Evolutionary conservation across 352 stramenopile genomes (phyloP), one percentile per base, ranked within the genome.

Genomic region (Globisporangium alternatum): DNA sequence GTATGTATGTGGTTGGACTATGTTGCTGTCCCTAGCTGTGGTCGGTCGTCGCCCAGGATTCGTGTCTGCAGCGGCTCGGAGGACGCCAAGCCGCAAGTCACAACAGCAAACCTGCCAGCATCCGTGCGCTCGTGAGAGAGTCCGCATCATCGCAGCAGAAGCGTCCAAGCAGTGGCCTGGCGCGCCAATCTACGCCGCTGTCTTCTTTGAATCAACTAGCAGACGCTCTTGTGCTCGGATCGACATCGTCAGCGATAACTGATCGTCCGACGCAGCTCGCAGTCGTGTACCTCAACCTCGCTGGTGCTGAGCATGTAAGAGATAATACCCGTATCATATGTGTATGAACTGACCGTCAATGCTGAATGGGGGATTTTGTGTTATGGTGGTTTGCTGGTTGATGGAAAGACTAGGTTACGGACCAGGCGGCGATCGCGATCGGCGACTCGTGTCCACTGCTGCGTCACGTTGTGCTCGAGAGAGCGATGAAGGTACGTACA

Each of bases 21-120:
- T 21, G 17, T 22, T 21, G 41, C 5, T 60, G 30, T 19, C 10
- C 30, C 17, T 43, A 89, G 71, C 69, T 80, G 1, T 93, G 84
- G 82, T 91, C 82, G 1, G 73, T 93, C 1, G 74, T 91, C 13
- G 78, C 81, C 1, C 71, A 72, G 5, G 84, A 93, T 62, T 69
- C 80, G 49, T 91, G 82, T 49, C 51, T 91, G 61, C 49, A 67
- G 28, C 71, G 71, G 15, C 66, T 93, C 7, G 70, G 61, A 2
- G 65, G 58, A 13, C 33, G 59, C 31, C 60, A 55, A 21, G 35
- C 49, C 21, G 39, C 15, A 6, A 25, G 21, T 44, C 25, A 47
- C 17, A 47, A 47, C 5, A 47, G 22, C 53, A 51, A 19, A 21
- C 30, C 6, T 44, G 39, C 17, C 28, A 57, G 28, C 7, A 41